Conservation (phyloP, 495 filamentous ascomycete species). For the Tuber calosporum region DNA sequence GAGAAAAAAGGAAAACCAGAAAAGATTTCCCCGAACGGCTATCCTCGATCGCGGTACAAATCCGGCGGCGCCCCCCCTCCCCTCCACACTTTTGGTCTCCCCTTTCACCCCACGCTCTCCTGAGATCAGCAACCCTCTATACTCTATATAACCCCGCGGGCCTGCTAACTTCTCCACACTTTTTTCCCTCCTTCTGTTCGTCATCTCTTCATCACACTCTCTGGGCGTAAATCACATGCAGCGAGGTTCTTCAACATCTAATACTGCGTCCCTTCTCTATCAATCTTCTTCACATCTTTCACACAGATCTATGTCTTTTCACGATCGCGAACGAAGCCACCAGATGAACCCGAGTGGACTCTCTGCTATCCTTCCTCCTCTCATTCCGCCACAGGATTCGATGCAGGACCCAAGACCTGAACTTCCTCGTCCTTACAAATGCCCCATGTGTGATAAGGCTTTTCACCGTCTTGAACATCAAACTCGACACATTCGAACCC, state of each 20-base stretch:
- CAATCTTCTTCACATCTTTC: slow-evolving; percentile 27
- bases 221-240: slow-evolving; percentile 34
- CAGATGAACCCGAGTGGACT: slow-evolving; percentile 27
- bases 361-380: slow-evolving; percentile 25
- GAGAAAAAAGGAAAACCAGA: slow-evolving; percentile 23
- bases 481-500: slow-evolving; percentile 93
- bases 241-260: slow-evolving; percentile 30
- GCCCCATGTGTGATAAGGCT: slow-evolving; percentile 94
- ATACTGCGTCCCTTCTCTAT: slow-evolving; percentile 34
- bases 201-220: slow-evolving; percentile 32
- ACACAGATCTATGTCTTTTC: slow-evolving; percentile 34
- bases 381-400: slow-evolving; percentile 31
- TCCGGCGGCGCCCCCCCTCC: slow-evolving; percentile 31
- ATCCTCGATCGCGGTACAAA: slow-evolving; percentile 36
- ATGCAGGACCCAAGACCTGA: slow-evolving; percentile 49
- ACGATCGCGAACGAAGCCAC: slow-evolving; percentile 34
- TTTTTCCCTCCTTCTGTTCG: slow-evolving; percentile 26
- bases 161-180: slow-evolving; percentile 37
- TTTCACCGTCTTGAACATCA: slow-evolving; percentile 98
- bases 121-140: slow-evolving; percentile 34
- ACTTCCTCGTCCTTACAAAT: slow-evolving; percentile 94
- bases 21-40: slow-evolving; percentile 38
- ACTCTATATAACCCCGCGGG: slow-evolving; percentile 37
- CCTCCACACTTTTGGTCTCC: slow-evolving; percentile 23
- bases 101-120: slow-evolving; percentile 32